Evolutionary conservation across 306 rosid species (phyloP).

Genomic region (Ziziphus jujuba): DNA sequence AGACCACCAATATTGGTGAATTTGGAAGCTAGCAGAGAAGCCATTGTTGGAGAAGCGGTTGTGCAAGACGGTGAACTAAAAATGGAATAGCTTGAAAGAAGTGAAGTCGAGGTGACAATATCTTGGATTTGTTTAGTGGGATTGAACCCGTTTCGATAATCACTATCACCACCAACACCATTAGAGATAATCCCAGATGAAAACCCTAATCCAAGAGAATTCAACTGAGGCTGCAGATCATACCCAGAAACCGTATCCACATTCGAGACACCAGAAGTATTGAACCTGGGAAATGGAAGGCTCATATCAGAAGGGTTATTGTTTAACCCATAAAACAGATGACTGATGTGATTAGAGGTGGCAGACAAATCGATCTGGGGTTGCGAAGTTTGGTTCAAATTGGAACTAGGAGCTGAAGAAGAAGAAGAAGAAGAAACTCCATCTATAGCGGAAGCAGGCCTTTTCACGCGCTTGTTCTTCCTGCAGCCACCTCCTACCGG

Average conservation of each 20-base stretch:
- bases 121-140: constrained; percentile 30
- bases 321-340: constrained; percentile 57
- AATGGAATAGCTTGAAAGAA: constrained; percentile 54
- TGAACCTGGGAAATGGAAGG: constrained; percentile 46
- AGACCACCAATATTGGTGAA: constrained; percentile 35
- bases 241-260: constrained; percentile 44
- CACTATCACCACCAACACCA: constrained; percentile 21
- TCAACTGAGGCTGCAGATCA: constrained; percentile 49
- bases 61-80: constrained; percentile 39
- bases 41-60: constrained; percentile 45
- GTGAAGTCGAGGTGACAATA: constrained; percentile 27
- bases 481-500: constrained; percentile 95
- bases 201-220: constrained; percentile 56
- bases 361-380: constrained; percentile 44
- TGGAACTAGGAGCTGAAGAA: constrained; percentile 33
- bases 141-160: constrained; percentile 41
- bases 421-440: constrained; percentile 40
- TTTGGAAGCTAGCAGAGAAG: constrained; percentile 63
- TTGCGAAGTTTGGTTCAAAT: constrained; percentile 39
- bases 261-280: constrained; percentile 20
- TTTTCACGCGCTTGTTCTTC: constrained; percentile 76
- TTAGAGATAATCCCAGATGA: constrained; percentile 36
- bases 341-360: constrained; percentile 33
- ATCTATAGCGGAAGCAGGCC: constrained; percentile 34
- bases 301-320: constrained; percentile 40